Evolutionary conservation across 2,329 filamentous ascomycete genomes (phyloP), one percentile per base, ranked within the genome.

Genomic region (Arthrobotrys megalospora): DNA sequence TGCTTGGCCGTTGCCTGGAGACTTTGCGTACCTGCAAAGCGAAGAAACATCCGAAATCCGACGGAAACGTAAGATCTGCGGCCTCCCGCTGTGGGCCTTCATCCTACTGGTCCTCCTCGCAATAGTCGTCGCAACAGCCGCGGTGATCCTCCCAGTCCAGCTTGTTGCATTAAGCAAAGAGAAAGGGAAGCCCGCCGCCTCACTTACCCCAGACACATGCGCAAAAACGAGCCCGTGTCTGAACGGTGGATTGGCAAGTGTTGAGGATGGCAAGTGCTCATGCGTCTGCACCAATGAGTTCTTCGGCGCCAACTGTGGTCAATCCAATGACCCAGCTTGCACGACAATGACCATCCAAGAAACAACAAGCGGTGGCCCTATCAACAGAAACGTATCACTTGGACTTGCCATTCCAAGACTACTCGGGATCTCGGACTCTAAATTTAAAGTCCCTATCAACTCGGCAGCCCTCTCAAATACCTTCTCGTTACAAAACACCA

Each of bases 201-300:
- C 83, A 36, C 82, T 85, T 66, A 82, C 84, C 28, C 83, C 83
- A 8, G 73, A 66, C 53, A 76, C 76, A 64, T 60, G 81, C 79
- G 79, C 81, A 50, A 80, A 75, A 24, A 71, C 73, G 0, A 77
- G 62, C 41, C 73, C 73, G 7, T 77, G 73, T 60, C 43, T 77
- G 19, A 77, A 77, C 28, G 73, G 73, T 19, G 73, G 73, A 6
- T 34, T 79, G 93, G 83, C 87, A 89, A 80, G 85, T 86, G 45
- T 87, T 88, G 19, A 89, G 88, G 14, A 86, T 89, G 71, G 88
- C 89, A 86, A 88, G 19, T 98, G 95, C 85, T 91, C 91, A 11
- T 99, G 95, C 83, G 90, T 97, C 50, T 99, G 95, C 84, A 90
- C 91, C 21, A 94, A 96, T 81, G 93, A 94, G 0, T 98, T 95